phyloP scores from a whole-genome alignment of 2,329 filamentous ascomycete species.

The Epichloe hybrida region DNA sequence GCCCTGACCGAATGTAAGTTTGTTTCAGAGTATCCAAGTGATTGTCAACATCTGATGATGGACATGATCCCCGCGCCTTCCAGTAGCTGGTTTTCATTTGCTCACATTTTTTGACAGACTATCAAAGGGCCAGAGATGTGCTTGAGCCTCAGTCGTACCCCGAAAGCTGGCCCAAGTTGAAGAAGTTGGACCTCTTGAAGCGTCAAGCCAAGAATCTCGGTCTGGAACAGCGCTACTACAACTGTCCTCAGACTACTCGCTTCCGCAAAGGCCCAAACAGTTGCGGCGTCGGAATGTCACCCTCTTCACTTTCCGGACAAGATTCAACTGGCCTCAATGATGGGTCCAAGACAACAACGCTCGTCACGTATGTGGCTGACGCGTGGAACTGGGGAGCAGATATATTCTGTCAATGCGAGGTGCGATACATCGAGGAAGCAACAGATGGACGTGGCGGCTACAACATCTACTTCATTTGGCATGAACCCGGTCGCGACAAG shows the following conservation, averaged over 20 bases:
- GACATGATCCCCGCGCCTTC: no score
- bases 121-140: slow-evolving; percentile 38
- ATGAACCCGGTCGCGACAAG: slow-evolving; percentile 40
- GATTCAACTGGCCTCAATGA: slow-evolving; percentile 54
- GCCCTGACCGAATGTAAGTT: slow-evolving; percentile 36
- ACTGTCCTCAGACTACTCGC: slow-evolving; percentile 47
- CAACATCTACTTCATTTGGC: slow-evolving; percentile 51
- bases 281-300: slow-evolving; percentile 50
- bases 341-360: slow-evolving; percentile 51
- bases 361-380: slow-evolving; percentile 54
- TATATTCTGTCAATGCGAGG: slow-evolving; percentile 57
- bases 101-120: slow-evolving; percentile 30
- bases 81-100: not conserved
- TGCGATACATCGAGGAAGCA: slow-evolving; percentile 45
- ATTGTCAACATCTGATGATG: no score
- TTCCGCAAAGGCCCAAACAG: slow-evolving; percentile 48
- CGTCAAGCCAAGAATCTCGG: slow-evolving; percentile 41
- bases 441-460: slow-evolving; percentile 37
- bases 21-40: not conserved
- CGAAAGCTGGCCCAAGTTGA: slow-evolving; percentile 38
- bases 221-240: slow-evolving; percentile 37
- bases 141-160: slow-evolving; percentile 48
- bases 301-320: slow-evolving; percentile 46
- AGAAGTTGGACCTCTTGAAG: slow-evolving; percentile 43
- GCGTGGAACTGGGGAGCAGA: slow-evolving; percentile 62